These are phyloP conservation scores for Isoetes engelmannii DNA, from an alignment of 83 land plant genomes.

Conservation along the genomic window DNA sequence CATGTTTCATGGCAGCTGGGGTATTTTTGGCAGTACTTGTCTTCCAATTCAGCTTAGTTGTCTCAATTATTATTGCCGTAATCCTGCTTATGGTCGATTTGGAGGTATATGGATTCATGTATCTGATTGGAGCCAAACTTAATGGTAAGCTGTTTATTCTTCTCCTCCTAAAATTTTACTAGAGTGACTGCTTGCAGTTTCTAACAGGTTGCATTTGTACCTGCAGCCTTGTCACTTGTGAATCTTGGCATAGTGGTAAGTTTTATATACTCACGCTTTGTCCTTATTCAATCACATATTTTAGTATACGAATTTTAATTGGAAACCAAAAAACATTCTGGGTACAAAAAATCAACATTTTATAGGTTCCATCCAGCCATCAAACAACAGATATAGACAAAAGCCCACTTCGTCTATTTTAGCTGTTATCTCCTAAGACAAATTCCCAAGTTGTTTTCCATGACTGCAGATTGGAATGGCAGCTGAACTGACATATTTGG, in stretches of 20 bases:
- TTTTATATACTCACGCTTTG: background rate
- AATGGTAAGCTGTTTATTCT: constrained; percentile 21
- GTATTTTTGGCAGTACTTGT: constrained; percentile 40
- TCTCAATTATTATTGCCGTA: constrained; percentile 30
- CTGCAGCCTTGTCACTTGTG: constrained; percentile 43
- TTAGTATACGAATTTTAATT: too few species aligned
- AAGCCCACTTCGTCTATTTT: background rate
- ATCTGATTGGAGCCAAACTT: constrained; percentile 41
- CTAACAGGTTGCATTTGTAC: background rate
- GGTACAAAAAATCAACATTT: too few species aligned
- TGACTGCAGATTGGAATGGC: constrained; percentile 39
- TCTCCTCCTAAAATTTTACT: background rate
- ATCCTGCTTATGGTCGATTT: constrained; percentile 41
- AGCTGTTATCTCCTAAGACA: background rate
- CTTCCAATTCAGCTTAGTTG: constrained; percentile 38
- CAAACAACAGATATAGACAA: too few species aligned
- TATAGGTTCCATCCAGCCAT: too few species aligned
- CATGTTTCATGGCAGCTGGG: constrained; percentile 29
- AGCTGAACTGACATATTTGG: constrained; percentile 42
- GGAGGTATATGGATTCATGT: constrained; percentile 41
- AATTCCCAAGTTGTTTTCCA: background rate
- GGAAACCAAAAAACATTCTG: too few species aligned
- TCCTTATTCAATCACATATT: too few species aligned
- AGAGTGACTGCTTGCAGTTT: background rate
- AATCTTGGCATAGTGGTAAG: constrained; percentile 47